Evolutionary conservation across 2,329 filamentous ascomycete genomes (phyloP).

Genomic region (Colletotrichum musae): DNA sequence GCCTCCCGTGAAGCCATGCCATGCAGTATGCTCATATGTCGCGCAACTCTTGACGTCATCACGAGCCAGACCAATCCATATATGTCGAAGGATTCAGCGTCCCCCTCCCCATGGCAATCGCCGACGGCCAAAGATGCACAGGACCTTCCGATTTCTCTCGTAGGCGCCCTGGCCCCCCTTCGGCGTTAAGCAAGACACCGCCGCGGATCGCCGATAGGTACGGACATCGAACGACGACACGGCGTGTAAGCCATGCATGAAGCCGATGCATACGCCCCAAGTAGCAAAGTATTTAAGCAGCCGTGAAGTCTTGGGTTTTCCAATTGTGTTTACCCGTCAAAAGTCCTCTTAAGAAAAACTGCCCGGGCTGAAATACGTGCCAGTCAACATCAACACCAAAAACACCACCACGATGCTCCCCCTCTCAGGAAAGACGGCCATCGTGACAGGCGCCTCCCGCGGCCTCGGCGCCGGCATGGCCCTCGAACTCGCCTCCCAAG

Average conservation of each 20-base stretch:
- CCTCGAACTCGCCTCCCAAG: slow-evolving; percentile 43
- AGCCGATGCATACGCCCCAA: not conserved
- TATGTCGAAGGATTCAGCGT: not conserved
- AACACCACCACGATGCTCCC: not conserved
- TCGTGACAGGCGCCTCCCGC: slow-evolving; percentile 45
- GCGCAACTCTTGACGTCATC: not conserved
- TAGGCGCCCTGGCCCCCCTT: not conserved
- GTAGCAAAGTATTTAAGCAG: not conserved
- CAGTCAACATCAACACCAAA: not conserved
- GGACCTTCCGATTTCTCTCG: no score
- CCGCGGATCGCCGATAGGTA: slow-evolving; percentile 9
- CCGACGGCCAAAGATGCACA: not conserved
- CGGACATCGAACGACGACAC: not conserved
- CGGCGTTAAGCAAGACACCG: slow-evolving; percentile 4
- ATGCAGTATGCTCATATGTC: no score
- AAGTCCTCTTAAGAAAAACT: not conserved
- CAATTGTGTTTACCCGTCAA: not conserved
- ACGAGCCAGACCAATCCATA: not conserved
- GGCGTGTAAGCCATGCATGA: slow-evolving; percentile 13
- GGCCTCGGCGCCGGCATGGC: slow-evolving; percentile 45
- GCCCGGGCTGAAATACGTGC: not conserved
- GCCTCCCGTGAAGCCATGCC: no score
- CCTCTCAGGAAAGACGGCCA: slow-evolving; percentile 42
- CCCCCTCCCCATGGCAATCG: not conserved
- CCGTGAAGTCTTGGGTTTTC: not conserved